Evolutionary conservation across 352 stramenopile genomes (phyloP).

Genomic region (Phytophthora crassamura): DNA sequence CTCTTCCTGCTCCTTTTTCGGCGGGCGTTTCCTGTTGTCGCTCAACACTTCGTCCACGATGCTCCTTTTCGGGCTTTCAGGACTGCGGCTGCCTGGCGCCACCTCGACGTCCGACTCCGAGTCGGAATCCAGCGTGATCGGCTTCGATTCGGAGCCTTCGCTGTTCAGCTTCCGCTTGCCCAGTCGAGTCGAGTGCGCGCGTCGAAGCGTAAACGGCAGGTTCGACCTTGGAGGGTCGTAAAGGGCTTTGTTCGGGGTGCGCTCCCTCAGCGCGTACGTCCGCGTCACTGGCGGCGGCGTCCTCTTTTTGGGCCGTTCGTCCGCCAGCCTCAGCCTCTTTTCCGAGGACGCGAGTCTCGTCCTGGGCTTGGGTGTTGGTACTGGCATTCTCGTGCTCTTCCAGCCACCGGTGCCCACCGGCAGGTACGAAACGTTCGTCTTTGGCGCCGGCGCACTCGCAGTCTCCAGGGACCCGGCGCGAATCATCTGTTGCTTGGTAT

Average conservation of each 20-base stretch:
- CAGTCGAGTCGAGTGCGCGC: slow-evolving; percentile 1
- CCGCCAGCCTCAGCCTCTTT: slow-evolving; percentile 14
- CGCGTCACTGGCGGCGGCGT: slow-evolving; percentile 1
- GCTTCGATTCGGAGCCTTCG: slow-evolving; percentile 48
- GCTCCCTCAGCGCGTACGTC: slow-evolving; percentile 26
- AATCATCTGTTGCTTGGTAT: slow-evolving; percentile 2
- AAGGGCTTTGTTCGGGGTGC: slow-evolving; percentile 5
- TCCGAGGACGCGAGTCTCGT: neutral
- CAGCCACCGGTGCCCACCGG: slow-evolving; percentile 22
- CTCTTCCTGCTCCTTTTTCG: slow-evolving; percentile 23
- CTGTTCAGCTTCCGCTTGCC: slow-evolving; percentile 37
- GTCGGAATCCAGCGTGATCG: slow-evolving; percentile 60
- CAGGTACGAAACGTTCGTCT: slow-evolving; percentile 7
- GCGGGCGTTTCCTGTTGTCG: slow-evolving; percentile 6
- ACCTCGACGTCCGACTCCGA: slow-evolving; percentile 40
- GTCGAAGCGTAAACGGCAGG: slow-evolving; percentile 7
- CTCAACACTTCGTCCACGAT: slow-evolving; percentile 14
- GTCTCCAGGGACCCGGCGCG: slow-evolving; percentile 28
- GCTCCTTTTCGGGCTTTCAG: slow-evolving; percentile 4
- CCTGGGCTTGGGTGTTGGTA: slow-evolving; percentile 2
- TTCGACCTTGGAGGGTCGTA: slow-evolving; percentile 3
- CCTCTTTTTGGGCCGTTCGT: slow-evolving; percentile 1
- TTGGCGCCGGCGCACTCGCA: slow-evolving; percentile 29
- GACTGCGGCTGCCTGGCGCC: slow-evolving; percentile 1
- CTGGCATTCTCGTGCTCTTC: slow-evolving; percentile 21